phyloP scores from a whole-genome alignment of 2,329 filamentous ascomycete genomes.

The Cladobotryum protrusum region DNA sequence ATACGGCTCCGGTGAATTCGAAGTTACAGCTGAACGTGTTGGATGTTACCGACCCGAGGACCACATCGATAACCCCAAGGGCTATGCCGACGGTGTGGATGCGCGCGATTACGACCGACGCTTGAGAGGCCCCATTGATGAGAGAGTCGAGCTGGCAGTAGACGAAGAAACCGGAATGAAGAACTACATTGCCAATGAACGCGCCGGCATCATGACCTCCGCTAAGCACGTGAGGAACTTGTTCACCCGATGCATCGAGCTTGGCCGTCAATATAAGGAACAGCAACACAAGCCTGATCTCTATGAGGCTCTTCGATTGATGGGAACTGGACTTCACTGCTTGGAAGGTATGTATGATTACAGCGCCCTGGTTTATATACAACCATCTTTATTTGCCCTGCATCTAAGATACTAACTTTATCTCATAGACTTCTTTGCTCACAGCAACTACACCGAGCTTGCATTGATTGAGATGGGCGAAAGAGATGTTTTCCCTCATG shows the following conservation, averaged over 20 bases:
- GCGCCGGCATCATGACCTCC: constrained; percentile 71
- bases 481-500: constrained; percentile 75
- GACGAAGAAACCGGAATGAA: constrained; percentile 75
- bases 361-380: not conserved
- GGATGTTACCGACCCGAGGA: constrained; percentile 76
- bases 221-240: constrained; percentile 69
- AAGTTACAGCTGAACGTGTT: constrained; percentile 75
- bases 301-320: constrained; percentile 76
- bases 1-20: constrained; percentile 78
- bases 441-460: constrained; percentile 89
- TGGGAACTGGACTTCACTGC: constrained; percentile 86
- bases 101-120: constrained; percentile 74
- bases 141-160: constrained; percentile 69
- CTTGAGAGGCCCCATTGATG: constrained; percentile 76
- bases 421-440: constrained; percentile 70
- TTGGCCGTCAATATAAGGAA: constrained; percentile 64
- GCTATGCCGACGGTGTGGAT: constrained; percentile 86
- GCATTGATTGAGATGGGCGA: constrained; percentile 84
- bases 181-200: constrained; percentile 90
- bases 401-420: not conserved
- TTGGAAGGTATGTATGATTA: constrained; percentile 56
- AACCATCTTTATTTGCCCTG: not conserved
- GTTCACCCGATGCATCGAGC: constrained; percentile 66
- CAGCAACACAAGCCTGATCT: constrained; percentile 62
- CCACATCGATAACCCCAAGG: constrained; percentile 71